Percentiles rank a stretch among this genome's conserved stretches.
phyloP scores from a whole-genome alignment of 768 basidiomycete genomes.

The Botryobasidium botryosum region DNA sequence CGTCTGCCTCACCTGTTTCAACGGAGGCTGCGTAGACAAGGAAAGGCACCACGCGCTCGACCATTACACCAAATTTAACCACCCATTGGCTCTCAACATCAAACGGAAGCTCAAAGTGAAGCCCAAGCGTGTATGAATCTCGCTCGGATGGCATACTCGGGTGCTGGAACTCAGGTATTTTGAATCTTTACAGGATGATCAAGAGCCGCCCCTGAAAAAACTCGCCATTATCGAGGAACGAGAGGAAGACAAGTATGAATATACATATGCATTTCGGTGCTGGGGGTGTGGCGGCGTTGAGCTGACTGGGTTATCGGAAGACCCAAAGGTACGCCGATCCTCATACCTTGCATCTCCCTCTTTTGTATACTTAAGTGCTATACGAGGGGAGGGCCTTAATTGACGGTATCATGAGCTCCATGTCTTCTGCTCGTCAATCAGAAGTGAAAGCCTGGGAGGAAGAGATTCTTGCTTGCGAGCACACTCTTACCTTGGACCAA shows the following conservation, averaged over 20 bases:
- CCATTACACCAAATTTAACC: constrained; percentile 56
- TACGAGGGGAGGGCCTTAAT: constrained; percentile 44
- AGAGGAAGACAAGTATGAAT: constrained; percentile 80
- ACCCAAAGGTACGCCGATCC: constrained; percentile 13
- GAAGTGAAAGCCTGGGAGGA: constrained; percentile 98
- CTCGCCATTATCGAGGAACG: constrained; percentile 74
- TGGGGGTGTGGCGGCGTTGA: constrained; percentile 42
- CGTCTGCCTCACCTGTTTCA: constrained; percentile 87
- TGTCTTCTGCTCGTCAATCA: constrained; percentile 81
- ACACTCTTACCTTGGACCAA: constrained; percentile 43
- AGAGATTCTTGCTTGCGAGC: constrained; percentile 76
- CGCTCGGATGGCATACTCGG: no score
- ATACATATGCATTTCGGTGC: constrained; percentile 46
- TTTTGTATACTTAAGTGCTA: neutral
- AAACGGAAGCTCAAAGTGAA: constrained; percentile 51
- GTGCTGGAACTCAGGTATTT: neutral
- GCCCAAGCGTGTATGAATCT: constrained; percentile 44
- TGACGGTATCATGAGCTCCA: constrained; percentile 55
- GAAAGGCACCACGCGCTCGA: constrained; percentile 54
- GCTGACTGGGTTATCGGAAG: constrained; percentile 12
- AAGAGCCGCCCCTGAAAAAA: constrained; percentile 79
- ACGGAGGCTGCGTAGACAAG: constrained; percentile 64
- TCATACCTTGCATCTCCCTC: constrained; percentile 14
- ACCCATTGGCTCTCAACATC: constrained; percentile 65
- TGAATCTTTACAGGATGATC: constrained; percentile 34